Evolutionary conservation across 768 basidiomycete species (phyloP).

Genomic region (Rickenella mellea): DNA sequence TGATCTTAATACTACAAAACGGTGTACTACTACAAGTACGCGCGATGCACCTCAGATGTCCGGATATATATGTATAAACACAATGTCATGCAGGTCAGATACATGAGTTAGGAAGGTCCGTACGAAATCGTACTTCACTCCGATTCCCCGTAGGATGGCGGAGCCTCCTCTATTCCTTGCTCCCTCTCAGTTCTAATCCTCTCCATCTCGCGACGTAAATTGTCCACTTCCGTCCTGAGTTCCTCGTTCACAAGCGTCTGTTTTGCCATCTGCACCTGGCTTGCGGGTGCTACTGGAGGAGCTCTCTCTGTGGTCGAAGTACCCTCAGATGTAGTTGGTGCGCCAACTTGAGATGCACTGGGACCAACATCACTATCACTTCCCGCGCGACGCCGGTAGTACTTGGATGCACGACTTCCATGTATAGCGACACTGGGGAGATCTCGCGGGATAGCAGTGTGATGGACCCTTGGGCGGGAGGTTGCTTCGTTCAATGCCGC

Average conservation of each 20-base stretch:
- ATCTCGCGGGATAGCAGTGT: no score
- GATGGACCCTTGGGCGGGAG: neutral
- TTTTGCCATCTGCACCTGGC: neutral
- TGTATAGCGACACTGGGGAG: neutral
- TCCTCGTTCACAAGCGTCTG: conserved; percentile 1
- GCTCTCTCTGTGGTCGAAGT: neutral
- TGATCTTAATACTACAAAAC: no score
- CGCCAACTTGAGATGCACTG: neutral
- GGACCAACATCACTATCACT: neutral
- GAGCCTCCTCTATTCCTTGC: neutral
- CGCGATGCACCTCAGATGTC: no score
- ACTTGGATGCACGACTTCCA: neutral
- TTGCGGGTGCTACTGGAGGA: neutral
- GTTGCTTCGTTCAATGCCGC: neutral
- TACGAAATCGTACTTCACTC: no score
- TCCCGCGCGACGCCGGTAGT: neutral
- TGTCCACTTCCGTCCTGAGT: neutral
- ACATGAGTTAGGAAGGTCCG: no score
- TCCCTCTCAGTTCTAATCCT: neutral
- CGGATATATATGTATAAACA: no score
- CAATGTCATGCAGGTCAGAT: no score
- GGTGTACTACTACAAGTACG: no score
- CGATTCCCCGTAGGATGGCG: neutral
- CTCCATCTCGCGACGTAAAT: neutral
- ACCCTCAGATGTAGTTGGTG: neutral